These are phyloP conservation scores for Cokeromyces recurvatus DNA, from an alignment of 371 early-diverging fungal genomes.

Conservation along the genomic window DNA sequence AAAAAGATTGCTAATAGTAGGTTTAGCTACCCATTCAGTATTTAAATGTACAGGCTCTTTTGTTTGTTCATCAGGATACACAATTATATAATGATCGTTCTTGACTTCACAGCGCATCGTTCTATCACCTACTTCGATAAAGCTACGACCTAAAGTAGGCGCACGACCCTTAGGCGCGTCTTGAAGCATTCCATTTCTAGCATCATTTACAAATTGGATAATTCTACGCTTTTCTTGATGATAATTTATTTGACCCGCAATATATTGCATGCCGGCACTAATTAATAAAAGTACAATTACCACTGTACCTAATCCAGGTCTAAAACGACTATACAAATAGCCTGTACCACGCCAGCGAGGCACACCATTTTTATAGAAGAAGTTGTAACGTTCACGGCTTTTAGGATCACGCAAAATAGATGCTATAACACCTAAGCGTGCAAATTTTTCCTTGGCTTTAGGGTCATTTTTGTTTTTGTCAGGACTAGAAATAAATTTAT, in stretches of 20 bases:
- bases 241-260: constrained; percentile 60
- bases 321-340: constrained; percentile 72
- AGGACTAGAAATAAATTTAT: constrained; percentile 43
- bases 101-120: constrained; percentile 42
- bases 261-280: constrained; percentile 59
- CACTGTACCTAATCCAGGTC: constrained; percentile 73
- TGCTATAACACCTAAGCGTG: constrained; percentile 64
- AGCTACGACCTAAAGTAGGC: constrained; percentile 37
- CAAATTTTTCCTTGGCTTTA: constrained; percentile 58
- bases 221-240: constrained; percentile 60
- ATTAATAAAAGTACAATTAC: constrained; percentile 51
- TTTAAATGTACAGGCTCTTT: constrained; percentile 34
- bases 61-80: constrained; percentile 30
- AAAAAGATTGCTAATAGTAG: constrained; percentile 21
- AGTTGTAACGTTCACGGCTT: constrained; percentile 75
- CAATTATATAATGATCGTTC: constrained; percentile 31
- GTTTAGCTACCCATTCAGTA: constrained; percentile 28
- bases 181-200: constrained; percentile 26
- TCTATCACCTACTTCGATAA: constrained; percentile 30
- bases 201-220: constrained; percentile 33
- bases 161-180: constrained; percentile 39
- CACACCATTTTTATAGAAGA: constrained; percentile 85
- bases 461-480: constrained; percentile 66
- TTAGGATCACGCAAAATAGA: constrained; percentile 63
- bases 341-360: constrained; percentile 86